Evolutionary conservation across 2,329 filamentous ascomycete genomes (phyloP).

Genomic region (Ceratocystis alfenasii): DNA sequence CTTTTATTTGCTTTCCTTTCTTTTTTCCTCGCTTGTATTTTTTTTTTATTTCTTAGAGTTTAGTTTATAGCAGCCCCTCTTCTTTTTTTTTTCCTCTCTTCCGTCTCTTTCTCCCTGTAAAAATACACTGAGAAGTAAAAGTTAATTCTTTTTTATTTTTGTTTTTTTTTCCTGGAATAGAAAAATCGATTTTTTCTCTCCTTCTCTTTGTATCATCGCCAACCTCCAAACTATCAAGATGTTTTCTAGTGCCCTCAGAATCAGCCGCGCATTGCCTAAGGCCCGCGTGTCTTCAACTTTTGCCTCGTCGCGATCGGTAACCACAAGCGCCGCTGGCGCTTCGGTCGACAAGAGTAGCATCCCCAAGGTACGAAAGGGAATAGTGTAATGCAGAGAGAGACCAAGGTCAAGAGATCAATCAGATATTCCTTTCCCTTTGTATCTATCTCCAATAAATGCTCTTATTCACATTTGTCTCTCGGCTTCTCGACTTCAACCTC

Average conservation of each 20-base stretch:
- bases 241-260: conserved; percentile 59
- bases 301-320: conserved; percentile 61
- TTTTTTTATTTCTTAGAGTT: not conserved
- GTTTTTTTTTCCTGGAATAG: conserved; percentile 9
- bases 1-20: not conserved
- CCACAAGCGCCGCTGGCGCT: conserved; percentile 86
- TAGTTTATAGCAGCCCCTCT: conserved; percentile 5
- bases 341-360: conserved; percentile 64
- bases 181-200: conserved; percentile 5
- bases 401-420: no score
- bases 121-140: not conserved
- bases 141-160: conserved; percentile 1
- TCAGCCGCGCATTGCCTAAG: conserved; percentile 48
- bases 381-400: no score
- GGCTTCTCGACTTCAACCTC: not conserved
- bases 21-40: not conserved
- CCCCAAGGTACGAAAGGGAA: conserved; percentile 34
- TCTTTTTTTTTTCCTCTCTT: conserved; percentile 14
- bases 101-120: no score
- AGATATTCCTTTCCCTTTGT: not conserved
- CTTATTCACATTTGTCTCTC: not conserved
- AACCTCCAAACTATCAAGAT: conserved; percentile 34
- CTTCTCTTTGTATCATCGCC: conserved; percentile 9
- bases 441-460: not conserved
- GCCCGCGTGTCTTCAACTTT: conserved; percentile 35